Conservation (phyloP, 345 rosid species). For the Eucalyptus microcorys region DNA sequence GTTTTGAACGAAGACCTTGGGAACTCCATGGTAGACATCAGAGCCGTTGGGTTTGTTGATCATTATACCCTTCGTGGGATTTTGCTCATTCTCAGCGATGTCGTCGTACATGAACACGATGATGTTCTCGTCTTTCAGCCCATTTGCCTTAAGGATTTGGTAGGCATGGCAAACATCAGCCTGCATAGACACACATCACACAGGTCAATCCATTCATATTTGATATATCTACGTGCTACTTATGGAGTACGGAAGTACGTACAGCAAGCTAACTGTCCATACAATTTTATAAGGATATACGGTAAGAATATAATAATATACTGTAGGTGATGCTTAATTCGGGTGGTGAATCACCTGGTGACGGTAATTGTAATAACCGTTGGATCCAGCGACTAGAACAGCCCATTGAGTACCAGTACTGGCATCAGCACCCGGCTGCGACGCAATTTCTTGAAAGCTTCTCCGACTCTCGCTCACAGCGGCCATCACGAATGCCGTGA, state of each 20-base stretch:
- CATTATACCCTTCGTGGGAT: constrained; percentile 59
- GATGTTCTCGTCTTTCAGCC: constrained; percentile 58
- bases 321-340: background rate
- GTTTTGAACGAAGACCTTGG: constrained; percentile 25
- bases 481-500: background rate
- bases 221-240: background rate
- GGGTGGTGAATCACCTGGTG: constrained; percentile 44
- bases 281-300: background rate
- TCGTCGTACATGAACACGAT: constrained; percentile 81
- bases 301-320: background rate
- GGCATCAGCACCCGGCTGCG: background rate
- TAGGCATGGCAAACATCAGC: constrained; percentile 78
- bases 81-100: constrained; percentile 22
- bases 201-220: background rate
- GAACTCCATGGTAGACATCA: constrained; percentile 56
- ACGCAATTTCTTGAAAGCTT: background rate
- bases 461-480: background rate
- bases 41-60: constrained; percentile 45
- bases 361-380: constrained; percentile 31
- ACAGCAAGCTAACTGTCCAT: background rate
- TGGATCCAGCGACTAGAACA: constrained; percentile 63
- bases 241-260: background rate
- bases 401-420: constrained; percentile 46
- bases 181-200: constrained; percentile 3
- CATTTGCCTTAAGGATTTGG: constrained; percentile 39